These are phyloP conservation scores for Perkinsus marinus DNA, from an alignment of 169 alveolate genomes.

Conservation along the genomic window DNA sequence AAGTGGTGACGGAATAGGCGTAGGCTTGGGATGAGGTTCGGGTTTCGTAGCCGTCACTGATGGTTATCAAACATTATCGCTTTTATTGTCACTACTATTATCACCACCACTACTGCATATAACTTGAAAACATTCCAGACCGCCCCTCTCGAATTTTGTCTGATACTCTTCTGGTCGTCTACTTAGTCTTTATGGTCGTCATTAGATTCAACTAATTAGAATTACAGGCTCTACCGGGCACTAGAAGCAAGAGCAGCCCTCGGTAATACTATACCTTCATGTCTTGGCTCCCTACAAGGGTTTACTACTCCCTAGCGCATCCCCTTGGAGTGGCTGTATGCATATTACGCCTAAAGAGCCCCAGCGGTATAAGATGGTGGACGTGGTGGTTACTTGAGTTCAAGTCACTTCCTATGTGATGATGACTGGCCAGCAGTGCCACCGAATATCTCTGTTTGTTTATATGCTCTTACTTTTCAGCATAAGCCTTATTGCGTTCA, in stretches of 20 bases:
- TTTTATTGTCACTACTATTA: not conserved
- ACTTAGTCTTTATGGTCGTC: not conserved
- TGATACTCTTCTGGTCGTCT: not conserved
- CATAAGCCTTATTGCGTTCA: not conserved
- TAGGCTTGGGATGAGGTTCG: too few relatives aligned
- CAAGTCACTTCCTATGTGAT: too few relatives aligned
- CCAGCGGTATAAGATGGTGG: too few relatives aligned
- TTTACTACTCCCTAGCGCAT: too few relatives aligned
- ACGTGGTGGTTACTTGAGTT: too few relatives aligned
- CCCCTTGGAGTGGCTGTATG: too few relatives aligned
- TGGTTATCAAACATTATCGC: not conserved
- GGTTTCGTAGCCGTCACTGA: too few relatives aligned
- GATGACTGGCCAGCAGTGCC: not conserved
- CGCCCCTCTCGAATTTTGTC: not conserved
- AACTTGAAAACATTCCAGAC: not conserved
- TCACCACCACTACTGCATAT: not conserved
- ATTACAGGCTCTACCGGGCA: not conserved
- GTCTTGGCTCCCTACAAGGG: too few relatives aligned
- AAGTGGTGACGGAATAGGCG: too few relatives aligned
- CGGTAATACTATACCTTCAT: too few relatives aligned
- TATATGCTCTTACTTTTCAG: not conserved
- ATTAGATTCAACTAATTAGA: not conserved
- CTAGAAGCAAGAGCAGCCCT: too few relatives aligned
- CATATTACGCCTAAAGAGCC: too few relatives aligned
- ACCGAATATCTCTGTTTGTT: not conserved